These are phyloP conservation scores for Geotrichum ghanense DNA, from an alignment of 805 yeast species.

Conservation along the genomic window DNA sequence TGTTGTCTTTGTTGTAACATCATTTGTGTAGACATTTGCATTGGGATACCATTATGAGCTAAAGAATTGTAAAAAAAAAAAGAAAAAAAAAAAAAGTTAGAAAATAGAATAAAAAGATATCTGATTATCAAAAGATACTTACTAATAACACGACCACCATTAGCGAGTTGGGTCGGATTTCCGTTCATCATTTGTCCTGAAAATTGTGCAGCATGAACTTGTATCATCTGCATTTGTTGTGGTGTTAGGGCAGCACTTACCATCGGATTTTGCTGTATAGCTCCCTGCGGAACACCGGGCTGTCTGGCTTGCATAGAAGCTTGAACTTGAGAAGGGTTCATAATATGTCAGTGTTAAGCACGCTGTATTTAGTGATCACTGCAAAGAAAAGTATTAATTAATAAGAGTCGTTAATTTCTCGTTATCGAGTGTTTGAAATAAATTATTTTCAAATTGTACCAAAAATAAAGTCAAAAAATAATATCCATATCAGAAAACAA, in stretches of 20 bases:
- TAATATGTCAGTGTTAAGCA: no score
- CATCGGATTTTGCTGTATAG: slow-evolving; percentile 1
- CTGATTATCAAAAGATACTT: no score
- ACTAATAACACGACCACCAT: slow-evolving; percentile 1
- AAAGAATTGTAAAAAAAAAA: not conserved
- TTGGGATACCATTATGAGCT: slow-evolving; percentile 1
- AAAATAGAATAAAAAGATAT: no score
- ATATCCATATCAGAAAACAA: no score
- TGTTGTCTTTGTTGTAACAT: not conserved
- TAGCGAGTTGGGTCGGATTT: not conserved
- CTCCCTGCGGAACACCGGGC: not conserved
- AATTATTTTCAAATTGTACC: no score
- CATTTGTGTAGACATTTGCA: slow-evolving; percentile 1
- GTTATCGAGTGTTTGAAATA: no score
- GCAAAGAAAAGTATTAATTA: no score
- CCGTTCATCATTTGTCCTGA: slow-evolving; percentile 1
- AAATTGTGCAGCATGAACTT: slow-evolving; percentile 1
- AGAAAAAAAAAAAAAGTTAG: not conserved
- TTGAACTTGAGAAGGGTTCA: slow-evolving; percentile 1
- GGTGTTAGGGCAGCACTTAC: not conserved
- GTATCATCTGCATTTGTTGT: slow-evolving; percentile 1
- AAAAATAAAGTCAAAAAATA: no score
- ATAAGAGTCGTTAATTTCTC: no score
- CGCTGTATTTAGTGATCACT: no score
- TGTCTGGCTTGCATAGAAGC: slow-evolving; percentile 1